Conservation (phyloP, 805 yeast genomes). For the Saccharomycopsis sp. region DNA sequence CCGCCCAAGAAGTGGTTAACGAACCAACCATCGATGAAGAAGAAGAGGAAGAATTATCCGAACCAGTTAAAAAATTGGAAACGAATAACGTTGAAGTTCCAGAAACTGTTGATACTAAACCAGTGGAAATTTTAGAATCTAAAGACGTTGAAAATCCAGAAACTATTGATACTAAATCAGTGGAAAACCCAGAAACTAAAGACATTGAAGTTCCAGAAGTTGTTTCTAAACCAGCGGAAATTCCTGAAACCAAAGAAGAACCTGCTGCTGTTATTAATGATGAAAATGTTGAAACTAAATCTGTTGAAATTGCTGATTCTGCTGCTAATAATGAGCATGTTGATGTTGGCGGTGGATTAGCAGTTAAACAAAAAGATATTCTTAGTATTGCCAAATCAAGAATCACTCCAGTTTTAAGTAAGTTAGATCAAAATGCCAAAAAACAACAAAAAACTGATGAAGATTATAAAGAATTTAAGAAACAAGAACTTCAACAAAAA, state of each 20-base stretch:
- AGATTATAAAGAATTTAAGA: slow-evolving; percentile 9
- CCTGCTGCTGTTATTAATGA: slow-evolving; percentile 74
- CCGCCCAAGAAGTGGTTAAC: not conserved
- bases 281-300: slow-evolving; percentile 45
- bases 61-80: not conserved
- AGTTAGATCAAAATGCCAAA: slow-evolving; percentile 11
- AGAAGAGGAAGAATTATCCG: slow-evolving; percentile 12
- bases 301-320: slow-evolving; percentile 47
- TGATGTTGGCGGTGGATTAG: slow-evolving; percentile 12
- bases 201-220: not conserved
- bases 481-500: slow-evolving; percentile 8
- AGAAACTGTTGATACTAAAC: not conserved
- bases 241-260: slow-evolving; percentile 40
- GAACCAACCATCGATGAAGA: no score
- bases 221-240: not conserved
- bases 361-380: slow-evolving; percentile 9
- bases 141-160: not conserved
- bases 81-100: not conserved
- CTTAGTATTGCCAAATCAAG: slow-evolving; percentile 9
- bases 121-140: not conserved
- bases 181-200: not conserved
- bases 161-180: no score
- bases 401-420: slow-evolving; percentile 8
- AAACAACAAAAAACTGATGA: slow-evolving; percentile 13
- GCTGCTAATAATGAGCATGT: slow-evolving; percentile 6